Evolutionary conservation across 2,329 filamentous ascomycete species (phyloP), one percentile per base, ranked within the genome.

Genomic region (Magnaporthales sp.): DNA sequence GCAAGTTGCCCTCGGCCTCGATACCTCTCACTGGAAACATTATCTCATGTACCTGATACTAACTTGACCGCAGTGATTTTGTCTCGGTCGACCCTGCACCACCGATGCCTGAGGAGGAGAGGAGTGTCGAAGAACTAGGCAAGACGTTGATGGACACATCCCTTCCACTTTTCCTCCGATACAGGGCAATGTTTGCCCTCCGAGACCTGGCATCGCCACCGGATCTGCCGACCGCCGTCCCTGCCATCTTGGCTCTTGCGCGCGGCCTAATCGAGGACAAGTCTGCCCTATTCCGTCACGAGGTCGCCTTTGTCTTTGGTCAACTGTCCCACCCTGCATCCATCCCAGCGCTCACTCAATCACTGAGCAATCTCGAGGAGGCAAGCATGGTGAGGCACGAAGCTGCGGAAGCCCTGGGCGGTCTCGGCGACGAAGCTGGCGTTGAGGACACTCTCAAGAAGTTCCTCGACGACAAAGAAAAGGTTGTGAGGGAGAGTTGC

Each of bases 271-370:
- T 19, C 4, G 83, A 83, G 32, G 95, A 99, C 76, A 83, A 88
- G 22, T 97, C 93, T 63, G 93, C 93, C 5, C 87, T 99, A 8
- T 98, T 99, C 84, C 89, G 95, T 71, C 95, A 99, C 80, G 95
- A 99, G 77, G 93, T 99, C 70, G 95, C 95, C 15, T 99, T 99
- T 76, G 95, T 99, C 15, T 99, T 99, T 72, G 95, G 95, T 66
- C 95, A 99, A 78, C 84, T 99, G 65, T 93, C 91, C 66, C 95
- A 99, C 75, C 95, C 95, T 1, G 94, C 94, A n/a, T 97, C 93
- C 1, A 97, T 99, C 71, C 93, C 95, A 4, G 92, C 92, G 68
- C 85, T 99, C 67, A 90, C 90, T 19, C 87, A 86, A 65, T 88
- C 91, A 1, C 82, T 99, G 68, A 90, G 90, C 73, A 84, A 99